A percentile compares a stretch with the other conserved stretches of the same genome.
phyloP scores from a whole-genome alignment of 1,284 basidiomycete species.

The Cutaneotrichosporon sp. region DNA sequence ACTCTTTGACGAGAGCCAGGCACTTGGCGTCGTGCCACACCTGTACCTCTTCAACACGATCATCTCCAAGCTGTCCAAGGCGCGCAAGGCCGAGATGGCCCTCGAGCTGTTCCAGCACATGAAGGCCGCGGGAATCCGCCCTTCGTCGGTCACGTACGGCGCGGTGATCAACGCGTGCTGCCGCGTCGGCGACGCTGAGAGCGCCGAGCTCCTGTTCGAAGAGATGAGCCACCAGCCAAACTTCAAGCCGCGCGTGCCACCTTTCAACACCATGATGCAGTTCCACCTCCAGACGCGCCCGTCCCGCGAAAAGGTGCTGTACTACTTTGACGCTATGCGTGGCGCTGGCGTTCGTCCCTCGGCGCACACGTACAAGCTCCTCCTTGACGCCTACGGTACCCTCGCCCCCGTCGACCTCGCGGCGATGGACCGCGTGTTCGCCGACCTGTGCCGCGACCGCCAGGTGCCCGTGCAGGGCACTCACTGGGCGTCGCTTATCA shows the following conservation, averaged over 20 bases:
- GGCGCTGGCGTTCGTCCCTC: conserved; percentile 65
- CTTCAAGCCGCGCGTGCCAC: conserved; percentile 85
- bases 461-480: conserved; percentile 65
- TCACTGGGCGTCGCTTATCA: conserved; percentile 90
- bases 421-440: conserved; percentile 70
- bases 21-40: conserved; percentile 66
- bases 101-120: conserved; percentile 81
- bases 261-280: conserved; percentile 94
- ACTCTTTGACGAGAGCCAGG: conserved; percentile 73
- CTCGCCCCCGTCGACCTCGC: conserved; percentile 76
- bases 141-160: conserved; percentile 89
- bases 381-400: conserved; percentile 84
- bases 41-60: conserved; percentile 91
- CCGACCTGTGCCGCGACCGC: conserved; percentile 54
- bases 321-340: conserved; percentile 70
- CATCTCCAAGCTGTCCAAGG: conserved; percentile 88
- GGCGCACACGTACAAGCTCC: conserved; percentile 89
- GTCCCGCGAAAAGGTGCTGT: conserved; percentile 67
- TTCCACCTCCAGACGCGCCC: conserved; percentile 86
- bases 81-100: conserved; percentile 81
- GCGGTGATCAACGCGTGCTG: conserved; percentile 88
- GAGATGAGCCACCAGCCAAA: conserved; percentile 73
- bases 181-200: conserved; percentile 79
- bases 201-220: conserved; percentile 74
- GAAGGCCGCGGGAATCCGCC: conserved; percentile 55